These are phyloP conservation scores for Aureobasidium lini DNA, from an alignment of 2,329 filamentous ascomycete genomes.

Conservation along the genomic window DNA sequence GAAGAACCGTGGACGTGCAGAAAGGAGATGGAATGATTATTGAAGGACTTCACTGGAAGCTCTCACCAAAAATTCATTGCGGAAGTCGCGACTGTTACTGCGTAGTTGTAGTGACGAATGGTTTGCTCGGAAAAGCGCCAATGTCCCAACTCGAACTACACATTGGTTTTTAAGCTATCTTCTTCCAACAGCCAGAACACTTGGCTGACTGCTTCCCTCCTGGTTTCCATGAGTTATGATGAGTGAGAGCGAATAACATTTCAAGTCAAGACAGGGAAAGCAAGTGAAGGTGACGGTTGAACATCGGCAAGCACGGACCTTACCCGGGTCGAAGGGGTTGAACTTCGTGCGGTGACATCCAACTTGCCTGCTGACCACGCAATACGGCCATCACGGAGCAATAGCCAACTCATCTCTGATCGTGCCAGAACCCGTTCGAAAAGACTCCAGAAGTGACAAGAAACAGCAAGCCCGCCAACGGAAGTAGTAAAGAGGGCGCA, in stretches of 20 bases:
- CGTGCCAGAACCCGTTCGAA: neutral
- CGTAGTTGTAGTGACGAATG: no score
- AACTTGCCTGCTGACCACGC: constrained; percentile 15
- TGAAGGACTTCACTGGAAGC: neutral
- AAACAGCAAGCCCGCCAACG: neutral
- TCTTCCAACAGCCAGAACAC: neutral
- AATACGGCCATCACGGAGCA: constrained; percentile 5
- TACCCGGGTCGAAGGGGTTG: constrained; percentile 1
- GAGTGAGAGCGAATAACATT: neutral
- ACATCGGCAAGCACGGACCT: neutral
- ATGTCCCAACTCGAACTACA: no score
- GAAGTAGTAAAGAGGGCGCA: constrained; percentile 1
- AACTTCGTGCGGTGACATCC: constrained; percentile 5
- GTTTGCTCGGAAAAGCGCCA: no score
- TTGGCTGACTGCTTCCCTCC: neutral
- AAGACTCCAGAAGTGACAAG: neutral
- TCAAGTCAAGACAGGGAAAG: neutral
- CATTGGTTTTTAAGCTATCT: neutral
- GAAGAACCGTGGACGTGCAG: neutral
- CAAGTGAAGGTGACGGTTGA: neutral
- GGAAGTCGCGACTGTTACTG: neutral
- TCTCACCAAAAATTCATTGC: neutral
- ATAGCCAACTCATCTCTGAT: neutral
- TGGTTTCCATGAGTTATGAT: neutral
- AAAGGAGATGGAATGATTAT: neutral